A percentile compares a stretch with the other conserved stretches of the same genome.
Evolutionary conservation across 129 eudicot genomes (phyloP).

Genomic region (Smallanthus sonchifolius): DNA sequence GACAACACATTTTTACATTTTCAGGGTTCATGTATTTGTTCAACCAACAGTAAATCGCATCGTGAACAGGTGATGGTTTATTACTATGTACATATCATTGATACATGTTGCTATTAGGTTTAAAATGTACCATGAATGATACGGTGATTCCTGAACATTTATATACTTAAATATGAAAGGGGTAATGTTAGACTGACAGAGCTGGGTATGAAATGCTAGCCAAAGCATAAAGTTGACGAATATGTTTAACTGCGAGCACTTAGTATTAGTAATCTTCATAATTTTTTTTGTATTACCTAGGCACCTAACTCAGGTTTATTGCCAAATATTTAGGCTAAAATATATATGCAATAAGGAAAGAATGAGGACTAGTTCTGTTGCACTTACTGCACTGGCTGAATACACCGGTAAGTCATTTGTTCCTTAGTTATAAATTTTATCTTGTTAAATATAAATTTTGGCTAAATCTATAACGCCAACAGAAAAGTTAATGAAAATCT

Average conservation of each 20-base stretch:
- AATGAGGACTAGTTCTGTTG: constrained; percentile 75
- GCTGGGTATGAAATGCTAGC: constrained; percentile 3
- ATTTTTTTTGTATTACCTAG: not conserved
- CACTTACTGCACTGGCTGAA: constrained; percentile 84
- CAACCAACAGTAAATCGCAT: constrained; percentile 91
- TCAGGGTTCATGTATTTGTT: constrained; percentile 87
- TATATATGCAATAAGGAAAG: constrained; percentile 85
- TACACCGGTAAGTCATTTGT: constrained; percentile 60
- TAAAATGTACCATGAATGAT: not conserved
- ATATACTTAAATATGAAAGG: not conserved
- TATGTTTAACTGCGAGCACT: not conserved
- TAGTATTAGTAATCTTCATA: not conserved
- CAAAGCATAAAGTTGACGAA: not conserved
- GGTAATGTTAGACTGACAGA: not conserved
- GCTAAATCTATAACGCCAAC: not conserved
- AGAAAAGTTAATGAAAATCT: constrained; percentile 6
- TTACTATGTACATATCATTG: not conserved
- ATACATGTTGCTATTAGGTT: not conserved
- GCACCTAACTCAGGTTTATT: constrained; percentile 18
- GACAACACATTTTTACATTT: constrained; percentile 13
- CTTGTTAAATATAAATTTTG: not conserved
- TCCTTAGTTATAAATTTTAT: not conserved
- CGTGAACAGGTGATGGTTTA: constrained; percentile 64
- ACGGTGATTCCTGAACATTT: not conserved
- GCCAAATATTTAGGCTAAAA: constrained; percentile 55